phyloP scores from a whole-genome alignment of 2,329 filamentous ascomycete species.

The Corinectria fuckeliana region DNA sequence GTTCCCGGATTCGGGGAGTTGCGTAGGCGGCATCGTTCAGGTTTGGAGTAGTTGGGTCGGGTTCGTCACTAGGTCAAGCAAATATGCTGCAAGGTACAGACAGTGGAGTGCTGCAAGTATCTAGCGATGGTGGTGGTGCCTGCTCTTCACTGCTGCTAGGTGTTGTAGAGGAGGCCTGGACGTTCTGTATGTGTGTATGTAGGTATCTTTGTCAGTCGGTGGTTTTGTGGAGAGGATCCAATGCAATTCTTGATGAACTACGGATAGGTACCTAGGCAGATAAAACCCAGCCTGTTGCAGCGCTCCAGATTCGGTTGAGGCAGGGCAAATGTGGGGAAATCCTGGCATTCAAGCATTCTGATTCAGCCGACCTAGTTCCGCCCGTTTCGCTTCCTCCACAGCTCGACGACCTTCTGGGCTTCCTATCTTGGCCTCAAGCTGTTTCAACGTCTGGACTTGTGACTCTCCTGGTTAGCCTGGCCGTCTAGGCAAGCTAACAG shows the following conservation, averaged over 20 bases:
- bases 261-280: too few relatives aligned
- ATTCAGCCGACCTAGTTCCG: not conserved
- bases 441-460: not conserved
- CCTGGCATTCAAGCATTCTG: not conserved
- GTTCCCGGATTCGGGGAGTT: constrained; percentile 55
- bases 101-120: not conserved
- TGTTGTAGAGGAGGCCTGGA: not conserved
- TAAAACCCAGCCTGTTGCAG: not conserved
- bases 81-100: not conserved
- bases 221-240: not conserved
- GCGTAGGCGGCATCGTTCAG: constrained; percentile 50
- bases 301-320: not conserved
- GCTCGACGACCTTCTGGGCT: not conserved
- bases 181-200: not conserved
- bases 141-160: not conserved
- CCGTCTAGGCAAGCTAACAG: not conserved
- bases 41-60: not conserved
- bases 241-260: not conserved
- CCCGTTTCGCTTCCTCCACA: not conserved
- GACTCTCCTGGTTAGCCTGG: not conserved
- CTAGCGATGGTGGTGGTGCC: not conserved
- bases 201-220: not conserved
- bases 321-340: constrained; percentile 9
- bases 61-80: not conserved
- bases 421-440: not conserved